Conservation (phyloP, 2,329 filamentous ascomycete genomes). For the Lasiodiplodia hormozganensis region DNA sequence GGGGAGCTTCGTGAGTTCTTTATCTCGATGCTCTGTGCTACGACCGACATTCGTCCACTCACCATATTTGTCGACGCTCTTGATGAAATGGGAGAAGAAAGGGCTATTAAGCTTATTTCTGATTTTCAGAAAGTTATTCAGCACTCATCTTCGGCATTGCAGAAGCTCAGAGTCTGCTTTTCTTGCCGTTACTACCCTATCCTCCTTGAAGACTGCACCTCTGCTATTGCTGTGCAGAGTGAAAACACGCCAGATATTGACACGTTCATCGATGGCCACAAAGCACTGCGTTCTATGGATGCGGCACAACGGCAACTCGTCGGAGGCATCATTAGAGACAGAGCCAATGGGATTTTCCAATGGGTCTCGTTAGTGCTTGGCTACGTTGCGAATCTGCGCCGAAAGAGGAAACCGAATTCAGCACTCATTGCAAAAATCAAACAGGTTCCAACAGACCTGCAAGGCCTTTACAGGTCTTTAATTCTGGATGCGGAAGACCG, state of each 20-base stretch:
- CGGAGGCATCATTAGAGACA: too few relatives aligned
- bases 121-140: neutral
- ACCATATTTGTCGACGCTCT: neutral
- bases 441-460: neutral
- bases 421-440: neutral
- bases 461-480: neutral
- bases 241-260: neutral
- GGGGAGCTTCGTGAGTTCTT: neutral
- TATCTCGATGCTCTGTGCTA: neutral
- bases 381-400: neutral
- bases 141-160: fast-evolving
- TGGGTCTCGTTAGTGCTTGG: neutral
- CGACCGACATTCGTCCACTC: neutral
- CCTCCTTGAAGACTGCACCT: neutral
- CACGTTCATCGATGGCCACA: neutral
- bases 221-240: neutral
- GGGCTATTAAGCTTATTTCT: too few relatives aligned
- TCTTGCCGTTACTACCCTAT: neutral
- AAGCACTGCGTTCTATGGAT: too few relatives aligned
- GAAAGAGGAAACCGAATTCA: neutral
- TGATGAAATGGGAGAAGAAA: neutral
- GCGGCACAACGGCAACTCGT: too few relatives aligned
- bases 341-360: neutral
- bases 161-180: neutral
- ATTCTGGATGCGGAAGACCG: neutral